A percentile compares a stretch with the other conserved stretches of the same genome.
Conservation (phyloP, 805 yeast species). For the Starmerella powellii region DNA sequence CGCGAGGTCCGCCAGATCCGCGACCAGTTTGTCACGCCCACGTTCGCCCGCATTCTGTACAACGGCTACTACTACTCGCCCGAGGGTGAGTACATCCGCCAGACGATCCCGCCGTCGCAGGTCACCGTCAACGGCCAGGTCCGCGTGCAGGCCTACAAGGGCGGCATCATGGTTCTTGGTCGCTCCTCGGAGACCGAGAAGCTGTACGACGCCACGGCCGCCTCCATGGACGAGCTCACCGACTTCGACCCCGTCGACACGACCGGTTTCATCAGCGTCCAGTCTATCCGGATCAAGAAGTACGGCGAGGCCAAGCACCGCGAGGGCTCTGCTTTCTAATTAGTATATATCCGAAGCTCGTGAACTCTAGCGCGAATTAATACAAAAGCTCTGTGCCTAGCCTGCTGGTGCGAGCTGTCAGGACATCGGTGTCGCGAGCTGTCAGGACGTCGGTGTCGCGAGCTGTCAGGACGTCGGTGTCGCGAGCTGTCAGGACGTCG, state of each 20-base stretch:
- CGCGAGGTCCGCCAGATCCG: slow-evolving; percentile 96
- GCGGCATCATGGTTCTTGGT: slow-evolving; percentile 71
- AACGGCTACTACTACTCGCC: slow-evolving; percentile 98
- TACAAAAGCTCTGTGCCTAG: too few species aligned
- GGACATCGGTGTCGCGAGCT: too few species aligned
- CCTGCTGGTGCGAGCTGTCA: too few species aligned
- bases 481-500: too few species aligned
- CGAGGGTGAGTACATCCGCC: slow-evolving; percentile 90
- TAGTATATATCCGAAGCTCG: background rate
- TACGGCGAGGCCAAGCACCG: slow-evolving; percentile 92
- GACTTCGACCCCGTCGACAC: slow-evolving; percentile 97
- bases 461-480: too few species aligned
- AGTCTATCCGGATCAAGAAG: slow-evolving; percentile 95
- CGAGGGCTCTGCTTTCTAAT: slow-evolving; percentile 38
- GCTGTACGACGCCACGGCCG: slow-evolving; percentile 93
- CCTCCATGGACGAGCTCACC: slow-evolving; percentile 97
- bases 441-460: too few species aligned
- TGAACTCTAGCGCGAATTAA: background rate
- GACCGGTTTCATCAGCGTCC: slow-evolving; percentile 93
- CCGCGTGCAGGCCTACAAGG: slow-evolving; percentile 89
- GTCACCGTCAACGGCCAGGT: slow-evolving; percentile 91
- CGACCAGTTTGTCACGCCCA: slow-evolving; percentile 88
- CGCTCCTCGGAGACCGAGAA: slow-evolving; percentile 93
- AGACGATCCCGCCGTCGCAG: slow-evolving; percentile 75
- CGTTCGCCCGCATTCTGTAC: slow-evolving; percentile 81